Conservation (phyloP, 2,329 filamentous ascomycete genomes). For the Leptodontidium sp. region DNA sequence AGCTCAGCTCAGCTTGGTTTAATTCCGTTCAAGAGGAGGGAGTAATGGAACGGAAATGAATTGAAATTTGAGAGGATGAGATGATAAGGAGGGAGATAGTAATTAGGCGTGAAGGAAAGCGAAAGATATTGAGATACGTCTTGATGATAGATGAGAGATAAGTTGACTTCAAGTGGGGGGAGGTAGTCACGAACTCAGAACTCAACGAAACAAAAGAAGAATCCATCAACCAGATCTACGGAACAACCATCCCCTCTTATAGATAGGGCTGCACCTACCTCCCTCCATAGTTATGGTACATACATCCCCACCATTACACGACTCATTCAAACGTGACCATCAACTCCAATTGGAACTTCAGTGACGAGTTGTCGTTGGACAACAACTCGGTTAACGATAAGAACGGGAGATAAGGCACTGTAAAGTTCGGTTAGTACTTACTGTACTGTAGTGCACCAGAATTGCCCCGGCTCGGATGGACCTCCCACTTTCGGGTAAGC, state of each 20-base stretch:
- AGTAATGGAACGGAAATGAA: too few relatives aligned
- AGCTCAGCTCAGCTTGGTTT: not conserved
- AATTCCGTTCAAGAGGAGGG: too few relatives aligned
- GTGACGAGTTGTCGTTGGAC: conserved; percentile 3
- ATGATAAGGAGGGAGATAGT: too few relatives aligned
- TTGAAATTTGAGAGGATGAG: too few relatives aligned
- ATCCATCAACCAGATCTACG: not conserved
- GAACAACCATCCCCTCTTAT: not conserved
- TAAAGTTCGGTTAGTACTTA: too few relatives aligned
- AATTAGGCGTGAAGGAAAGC: too few relatives aligned
- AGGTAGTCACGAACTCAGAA: too few relatives aligned
- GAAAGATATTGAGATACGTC: too few relatives aligned
- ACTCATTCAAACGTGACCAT: not conserved
- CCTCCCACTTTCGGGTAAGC: conserved; percentile 11
- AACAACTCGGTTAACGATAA: conserved; percentile 12
- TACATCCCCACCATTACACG: not conserved
- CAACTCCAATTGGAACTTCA: not conserved
- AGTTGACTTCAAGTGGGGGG: too few relatives aligned
- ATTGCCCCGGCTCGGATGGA: not conserved
- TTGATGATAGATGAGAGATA: too few relatives aligned
- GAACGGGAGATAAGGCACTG: not conserved
- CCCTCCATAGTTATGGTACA: not conserved
- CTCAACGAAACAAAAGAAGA: not conserved
- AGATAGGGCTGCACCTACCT: not conserved
- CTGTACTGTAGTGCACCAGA: too few relatives aligned